phyloP scores from a whole-genome alignment of 257 asterid species.

The Solanum chilense region DNA sequence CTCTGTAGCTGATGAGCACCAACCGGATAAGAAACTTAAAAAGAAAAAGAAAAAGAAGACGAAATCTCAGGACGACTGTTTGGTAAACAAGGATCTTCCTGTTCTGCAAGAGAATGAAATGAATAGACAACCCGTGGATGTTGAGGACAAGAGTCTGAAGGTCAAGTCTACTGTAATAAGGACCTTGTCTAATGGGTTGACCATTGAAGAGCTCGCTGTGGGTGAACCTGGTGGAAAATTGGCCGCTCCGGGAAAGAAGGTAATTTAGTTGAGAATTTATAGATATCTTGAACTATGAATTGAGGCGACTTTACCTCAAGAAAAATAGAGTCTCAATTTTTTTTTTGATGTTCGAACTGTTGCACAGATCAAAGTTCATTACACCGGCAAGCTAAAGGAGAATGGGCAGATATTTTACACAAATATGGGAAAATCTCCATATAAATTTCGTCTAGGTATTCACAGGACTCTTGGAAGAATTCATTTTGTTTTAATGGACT shows the following conservation, averaged over 20 bases:
- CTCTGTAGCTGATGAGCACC: conserved; percentile 17
- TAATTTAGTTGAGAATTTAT: conserved; percentile 6
- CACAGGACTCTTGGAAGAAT: not conserved
- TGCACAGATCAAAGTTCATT: conserved; percentile 58
- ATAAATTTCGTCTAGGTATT: conserved; percentile 62
- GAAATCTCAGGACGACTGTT: conserved; percentile 12
- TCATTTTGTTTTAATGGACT: not conserved
- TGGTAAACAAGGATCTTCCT: not conserved
- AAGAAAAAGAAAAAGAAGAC: conserved; percentile 37
- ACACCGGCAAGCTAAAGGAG: conserved; percentile 55
- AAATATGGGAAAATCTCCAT: conserved; percentile 32
- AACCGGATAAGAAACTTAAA: conserved; percentile 26
- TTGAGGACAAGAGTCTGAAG: conserved; percentile 13
- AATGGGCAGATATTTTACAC: conserved; percentile 47
- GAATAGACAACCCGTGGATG: not conserved
- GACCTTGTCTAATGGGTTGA: conserved; percentile 68
- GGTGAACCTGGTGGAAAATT: conserved; percentile 60
- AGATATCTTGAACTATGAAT: not conserved
- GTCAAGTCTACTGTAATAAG: conserved; percentile 10
- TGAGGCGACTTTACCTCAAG: not conserved
- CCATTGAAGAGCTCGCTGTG: conserved; percentile 51
- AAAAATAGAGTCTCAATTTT: not conserved
- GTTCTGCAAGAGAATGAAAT: conserved; percentile 16
- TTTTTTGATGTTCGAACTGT: not conserved
- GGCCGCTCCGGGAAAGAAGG: conserved; percentile 66